These are phyloP conservation scores for Globisporangium perplexum DNA, from an alignment of 352 stramenopile species.

Conservation along the genomic window DNA sequence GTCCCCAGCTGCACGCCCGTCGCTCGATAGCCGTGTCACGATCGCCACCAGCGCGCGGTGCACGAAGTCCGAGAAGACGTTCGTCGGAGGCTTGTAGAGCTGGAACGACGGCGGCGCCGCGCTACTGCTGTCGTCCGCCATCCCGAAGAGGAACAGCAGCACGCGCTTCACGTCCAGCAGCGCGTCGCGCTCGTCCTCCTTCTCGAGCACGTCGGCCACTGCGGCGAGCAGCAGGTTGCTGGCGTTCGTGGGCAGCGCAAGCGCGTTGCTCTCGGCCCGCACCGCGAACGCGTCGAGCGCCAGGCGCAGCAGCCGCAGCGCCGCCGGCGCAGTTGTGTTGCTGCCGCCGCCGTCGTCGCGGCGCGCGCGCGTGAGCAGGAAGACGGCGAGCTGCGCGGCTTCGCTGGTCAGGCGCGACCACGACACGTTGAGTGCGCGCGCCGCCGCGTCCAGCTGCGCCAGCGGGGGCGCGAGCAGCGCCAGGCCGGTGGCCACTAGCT, in stretches of 20 bases:
- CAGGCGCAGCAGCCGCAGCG: conserved; percentile 50
- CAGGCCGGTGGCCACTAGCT: conserved; percentile 32
- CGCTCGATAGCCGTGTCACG: conserved; percentile 6
- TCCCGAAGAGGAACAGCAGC: conserved; percentile 62
- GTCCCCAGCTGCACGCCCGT: neutral
- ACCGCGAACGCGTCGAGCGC: conserved; percentile 37
- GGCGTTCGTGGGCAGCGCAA: conserved; percentile 52
- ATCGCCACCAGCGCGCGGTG: conserved; percentile 37
- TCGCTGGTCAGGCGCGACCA: conserved; percentile 54
- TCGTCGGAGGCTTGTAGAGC: conserved; percentile 76
- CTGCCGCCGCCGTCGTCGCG: conserved; percentile 23
- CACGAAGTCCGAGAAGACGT: conserved; percentile 71
- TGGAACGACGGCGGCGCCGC: conserved; percentile 43
- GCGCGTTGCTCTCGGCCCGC: conserved; percentile 12
- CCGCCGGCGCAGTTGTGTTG: conserved; percentile 23
- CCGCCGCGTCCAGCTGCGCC: conserved; percentile 22
- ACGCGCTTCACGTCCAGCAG: conserved; percentile 55
- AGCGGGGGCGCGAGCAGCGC: conserved; percentile 21
- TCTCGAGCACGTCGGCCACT: conserved; percentile 57
- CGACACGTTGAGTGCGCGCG: conserved; percentile 48
- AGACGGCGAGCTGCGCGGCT: conserved; percentile 61
- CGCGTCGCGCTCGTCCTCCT: conserved; percentile 17
- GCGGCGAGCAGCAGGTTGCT: conserved; percentile 71
- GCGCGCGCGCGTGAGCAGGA: conserved; percentile 54
- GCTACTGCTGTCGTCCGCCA: conserved; percentile 12